phyloP scores from a whole-genome alignment of 768 basidiomycete genomes.

The Leccinum uliginosum region DNA sequence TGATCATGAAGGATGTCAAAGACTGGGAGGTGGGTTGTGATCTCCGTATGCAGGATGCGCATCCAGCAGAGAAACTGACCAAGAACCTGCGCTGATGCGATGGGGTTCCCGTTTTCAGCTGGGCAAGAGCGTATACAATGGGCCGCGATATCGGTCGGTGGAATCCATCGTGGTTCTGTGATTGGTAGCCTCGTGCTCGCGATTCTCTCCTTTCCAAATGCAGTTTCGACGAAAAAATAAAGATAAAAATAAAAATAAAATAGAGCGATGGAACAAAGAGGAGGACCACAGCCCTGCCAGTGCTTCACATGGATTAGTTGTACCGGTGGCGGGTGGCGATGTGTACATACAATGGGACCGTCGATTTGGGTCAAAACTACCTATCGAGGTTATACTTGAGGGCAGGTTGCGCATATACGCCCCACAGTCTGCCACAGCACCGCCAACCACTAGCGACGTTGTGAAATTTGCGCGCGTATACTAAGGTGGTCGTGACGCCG shows the following conservation, averaged over 20 bases:
- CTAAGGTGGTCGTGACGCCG: constrained; percentile 14
- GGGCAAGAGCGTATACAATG: constrained; percentile 85
- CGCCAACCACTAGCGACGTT: constrained; percentile 5
- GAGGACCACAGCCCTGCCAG: constrained; percentile 26
- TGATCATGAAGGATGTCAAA: constrained; percentile 91
- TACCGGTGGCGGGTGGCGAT: constrained; percentile 32
- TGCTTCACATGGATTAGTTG: constrained; percentile 18
- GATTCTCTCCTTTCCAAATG: constrained; percentile 11
- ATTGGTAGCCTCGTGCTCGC: constrained; percentile 16
- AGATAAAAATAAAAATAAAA: constrained; percentile 1
- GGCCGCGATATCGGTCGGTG: constrained; percentile 59
- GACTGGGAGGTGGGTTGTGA: constrained; percentile 83
- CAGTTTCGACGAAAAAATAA: constrained; percentile 3
- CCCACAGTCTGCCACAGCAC: constrained; percentile 6
- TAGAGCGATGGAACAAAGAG: constrained; percentile 9
- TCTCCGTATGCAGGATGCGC: constrained; percentile 21
- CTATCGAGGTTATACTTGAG: constrained; percentile 1
- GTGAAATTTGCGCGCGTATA: constrained; percentile 11
- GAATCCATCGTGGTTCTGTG: constrained; percentile 59
- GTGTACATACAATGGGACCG: constrained; percentile 24
- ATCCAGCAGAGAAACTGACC: constrained; percentile 17
- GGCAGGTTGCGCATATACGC: constrained; percentile 17
- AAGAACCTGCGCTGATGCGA: neutral
- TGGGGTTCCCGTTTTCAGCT: constrained; percentile 42
- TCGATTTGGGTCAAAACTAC: constrained; percentile 9